A percentile compares a stretch with the other conserved stretches of the same genome.
Evolutionary conservation across 345 rosid genomes (phyloP).

Genomic region (Ailanthus altissimus): DNA sequence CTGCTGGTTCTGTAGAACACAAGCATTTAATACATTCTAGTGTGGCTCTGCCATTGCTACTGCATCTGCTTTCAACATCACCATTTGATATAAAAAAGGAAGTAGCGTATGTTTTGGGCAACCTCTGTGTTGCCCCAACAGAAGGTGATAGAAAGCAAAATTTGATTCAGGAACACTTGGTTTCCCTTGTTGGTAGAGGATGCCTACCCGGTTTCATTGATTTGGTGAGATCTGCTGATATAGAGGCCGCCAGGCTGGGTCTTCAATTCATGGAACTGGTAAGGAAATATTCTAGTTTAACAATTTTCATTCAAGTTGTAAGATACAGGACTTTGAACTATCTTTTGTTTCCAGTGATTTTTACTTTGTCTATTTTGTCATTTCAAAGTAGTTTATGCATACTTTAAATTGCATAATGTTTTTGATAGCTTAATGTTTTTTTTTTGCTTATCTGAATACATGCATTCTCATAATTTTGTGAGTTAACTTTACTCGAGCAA

Average conservation of each 20-base stretch:
- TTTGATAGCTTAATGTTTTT: neutral
- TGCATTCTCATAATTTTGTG: neutral
- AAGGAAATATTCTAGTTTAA: constrained; percentile 32
- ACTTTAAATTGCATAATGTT: neutral
- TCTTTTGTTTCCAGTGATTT: neutral
- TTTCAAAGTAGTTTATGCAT: neutral
- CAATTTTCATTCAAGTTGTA: neutral
- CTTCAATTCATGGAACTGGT: constrained; percentile 98
- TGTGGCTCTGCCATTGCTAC: constrained; percentile 65
- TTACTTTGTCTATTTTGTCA: neutral
- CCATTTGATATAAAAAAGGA: constrained; percentile 89
- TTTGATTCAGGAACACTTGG: constrained; percentile 71
- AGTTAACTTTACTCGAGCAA: neutral
- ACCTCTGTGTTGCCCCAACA: constrained; percentile 87
- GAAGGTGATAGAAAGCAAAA: constrained; percentile 63
- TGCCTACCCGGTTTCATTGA: constrained; percentile 86
- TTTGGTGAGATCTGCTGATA: constrained; percentile 82
- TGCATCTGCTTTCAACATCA: constrained; percentile 71
- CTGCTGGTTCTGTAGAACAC: constrained; percentile 88
- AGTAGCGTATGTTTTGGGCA: constrained; percentile 89
- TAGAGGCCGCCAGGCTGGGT: constrained; percentile 83
- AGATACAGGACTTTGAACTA: neutral
- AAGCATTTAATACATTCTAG: constrained; percentile 70
- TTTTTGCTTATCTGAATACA: neutral
- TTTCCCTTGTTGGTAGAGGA: constrained; percentile 70